Percentiles rank a stretch among this genome's conserved stretches.
phyloP scores from a whole-genome alignment of 176 grass and related monocot species.

The Oryza glaberrima region DNA sequence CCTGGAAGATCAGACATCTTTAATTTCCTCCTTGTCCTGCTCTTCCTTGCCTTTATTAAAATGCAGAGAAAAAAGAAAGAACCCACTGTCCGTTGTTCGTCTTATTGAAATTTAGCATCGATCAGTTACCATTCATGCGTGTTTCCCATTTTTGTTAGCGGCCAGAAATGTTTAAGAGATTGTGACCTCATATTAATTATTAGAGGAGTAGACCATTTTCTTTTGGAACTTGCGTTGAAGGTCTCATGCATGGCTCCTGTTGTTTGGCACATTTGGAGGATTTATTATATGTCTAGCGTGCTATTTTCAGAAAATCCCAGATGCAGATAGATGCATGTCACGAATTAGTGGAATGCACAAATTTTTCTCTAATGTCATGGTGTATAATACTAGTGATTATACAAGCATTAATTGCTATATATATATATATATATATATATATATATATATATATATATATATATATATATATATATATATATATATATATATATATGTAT shows the following conservation, averaged over 20 bases:
- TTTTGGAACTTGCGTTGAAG: neutral
- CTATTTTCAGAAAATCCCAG: neutral
- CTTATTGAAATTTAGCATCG: neutral
- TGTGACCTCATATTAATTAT: neutral
- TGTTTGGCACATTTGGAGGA: neutral
- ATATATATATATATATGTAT: too few relatives aligned
- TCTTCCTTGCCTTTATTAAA: neutral
- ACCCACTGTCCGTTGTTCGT: too few relatives aligned
- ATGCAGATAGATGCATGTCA: neutral
- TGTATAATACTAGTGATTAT: too few relatives aligned
- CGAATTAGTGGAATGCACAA: too few relatives aligned
- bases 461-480: too few relatives aligned
- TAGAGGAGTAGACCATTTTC: neutral
- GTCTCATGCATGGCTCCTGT: neutral
- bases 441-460: too few relatives aligned
- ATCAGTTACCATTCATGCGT: neutral
- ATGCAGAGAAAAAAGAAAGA: neutral
- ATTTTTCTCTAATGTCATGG: too few relatives aligned
- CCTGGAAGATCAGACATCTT: conserved; percentile 46
- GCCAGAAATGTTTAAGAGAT: neutral
- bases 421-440: too few relatives aligned
- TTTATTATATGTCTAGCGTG: neutral
- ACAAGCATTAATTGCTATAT: too few relatives aligned
- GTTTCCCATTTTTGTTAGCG: neutral
- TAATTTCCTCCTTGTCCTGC: neutral